phyloP scores from a whole-genome alignment of 2,329 filamentous ascomycete species.

The Epichloe gansuensis region DNA sequence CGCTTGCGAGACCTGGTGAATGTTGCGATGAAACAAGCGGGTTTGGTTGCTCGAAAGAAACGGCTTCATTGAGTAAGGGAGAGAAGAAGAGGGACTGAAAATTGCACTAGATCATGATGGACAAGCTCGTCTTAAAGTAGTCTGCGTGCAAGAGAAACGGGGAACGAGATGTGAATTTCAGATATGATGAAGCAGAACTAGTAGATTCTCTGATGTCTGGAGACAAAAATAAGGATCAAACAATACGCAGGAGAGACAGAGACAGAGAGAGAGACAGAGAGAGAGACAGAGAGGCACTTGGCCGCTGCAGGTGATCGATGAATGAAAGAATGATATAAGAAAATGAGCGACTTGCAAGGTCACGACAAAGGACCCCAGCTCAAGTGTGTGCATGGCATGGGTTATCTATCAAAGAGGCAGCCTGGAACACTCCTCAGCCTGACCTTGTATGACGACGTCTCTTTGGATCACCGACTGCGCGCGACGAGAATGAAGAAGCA shows the following conservation, averaged over 20 bases:
- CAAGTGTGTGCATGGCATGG: slow-evolving; percentile 5
- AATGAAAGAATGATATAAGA: slow-evolving; percentile 1
- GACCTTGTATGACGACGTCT: not conserved
- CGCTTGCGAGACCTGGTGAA: not conserved
- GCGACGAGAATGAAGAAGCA: slow-evolving; percentile 4
- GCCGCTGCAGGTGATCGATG: slow-evolving; percentile 4
- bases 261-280: not conserved
- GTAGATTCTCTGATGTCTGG: not conserved
- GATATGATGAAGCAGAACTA: too few species aligned
- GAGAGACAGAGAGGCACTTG: not conserved
- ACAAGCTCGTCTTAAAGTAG: slow-evolving; percentile 1
- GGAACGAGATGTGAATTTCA: not conserved
- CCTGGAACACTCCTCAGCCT: not conserved
- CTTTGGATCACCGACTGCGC: not conserved
- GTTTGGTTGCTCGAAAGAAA: not conserved
- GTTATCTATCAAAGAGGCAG: not conserved
- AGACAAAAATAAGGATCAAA: not conserved
- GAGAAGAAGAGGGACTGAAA: not conserved
- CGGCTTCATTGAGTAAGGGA: not conserved
- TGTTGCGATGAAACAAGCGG: not conserved
- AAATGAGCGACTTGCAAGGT: not conserved
- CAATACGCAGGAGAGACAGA: not conserved
- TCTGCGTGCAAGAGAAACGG: not conserved
- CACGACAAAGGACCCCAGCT: slow-evolving; percentile 2
- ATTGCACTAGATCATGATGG: not conserved